Base-by-base conservation (phyloP, 2,329 filamentous ascomycete genomes). In the Penicillium frequentans region DNA sequence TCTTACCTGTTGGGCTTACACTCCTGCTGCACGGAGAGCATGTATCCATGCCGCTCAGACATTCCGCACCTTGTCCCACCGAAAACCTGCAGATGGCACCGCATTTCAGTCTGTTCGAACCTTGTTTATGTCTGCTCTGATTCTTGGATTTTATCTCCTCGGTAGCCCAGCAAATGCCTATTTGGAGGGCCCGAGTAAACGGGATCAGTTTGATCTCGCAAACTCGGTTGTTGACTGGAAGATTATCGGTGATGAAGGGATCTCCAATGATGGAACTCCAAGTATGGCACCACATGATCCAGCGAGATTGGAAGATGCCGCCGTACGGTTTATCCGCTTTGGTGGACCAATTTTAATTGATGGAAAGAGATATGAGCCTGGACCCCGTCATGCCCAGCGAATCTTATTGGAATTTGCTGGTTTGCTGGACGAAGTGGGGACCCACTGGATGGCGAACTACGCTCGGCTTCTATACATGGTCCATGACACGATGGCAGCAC, bases 51-150 rank as follows among this genome's bases (percentile, higher is more conserved):
- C 51, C 7, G 54, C 43, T 13, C 57, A 59, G 14, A 49, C 44
- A 5, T 49, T 59, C 19, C 47, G 54, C 24, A 52, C 49, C 13
- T 24, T 59, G 7, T 56, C 47, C 7, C 50, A 57, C 50, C 54
- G 57, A 9, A 59, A 59, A 48, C 57, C 57, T 11, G 51, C 57
- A n/a, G 57, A 59, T 48, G 57, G 57, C 14, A 52, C 57, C 3
- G 51, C 57, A 7, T 59, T 59, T 26, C 57, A 57, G 31, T 57
- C 57, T 5, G 54, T 59, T 26, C 55, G 55, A 50, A 48, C 55
- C 33, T 45, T 55, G 5, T 60, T 60, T 16, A 55, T 53, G 39
- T 55, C 58, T 14, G 55, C 52, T 7, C 49, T 58, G 13, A 49
- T 60, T 14, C 54, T 60, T 37, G 52, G 54, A 6, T 13, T 60